Evolutionary conservation across 2,329 filamentous ascomycete genomes (phyloP).

Genomic region (Claviceps capensis): DNA sequence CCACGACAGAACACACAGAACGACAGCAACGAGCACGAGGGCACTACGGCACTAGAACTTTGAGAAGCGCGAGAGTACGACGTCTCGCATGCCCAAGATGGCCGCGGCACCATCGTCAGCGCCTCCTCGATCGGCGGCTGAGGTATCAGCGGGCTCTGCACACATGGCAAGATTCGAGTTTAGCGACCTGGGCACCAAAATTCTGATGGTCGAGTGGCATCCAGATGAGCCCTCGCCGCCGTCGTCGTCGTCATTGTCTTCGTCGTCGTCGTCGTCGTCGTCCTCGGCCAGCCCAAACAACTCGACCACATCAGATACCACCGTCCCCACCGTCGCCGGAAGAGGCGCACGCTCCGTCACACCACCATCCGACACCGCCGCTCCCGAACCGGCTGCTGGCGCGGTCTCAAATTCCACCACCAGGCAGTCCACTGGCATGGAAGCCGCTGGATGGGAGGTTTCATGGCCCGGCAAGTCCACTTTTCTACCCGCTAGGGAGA

Average conservation of each 20-base stretch:
- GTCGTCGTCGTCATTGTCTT: neutral
- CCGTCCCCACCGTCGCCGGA: neutral
- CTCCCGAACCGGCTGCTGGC: neutral
- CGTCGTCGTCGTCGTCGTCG: neutral
- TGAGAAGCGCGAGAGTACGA: conserved; percentile 1
- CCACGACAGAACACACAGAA: neutral
- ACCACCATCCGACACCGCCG: conserved; percentile 7
- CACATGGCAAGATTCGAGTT: conserved; percentile 69
- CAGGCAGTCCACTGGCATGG: conserved; percentile 3
- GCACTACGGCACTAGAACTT: no score
- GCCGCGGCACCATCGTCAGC: conserved; percentile 16
- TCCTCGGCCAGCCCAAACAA: neutral
- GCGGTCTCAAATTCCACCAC: neutral
- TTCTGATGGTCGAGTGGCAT: conserved; percentile 89
- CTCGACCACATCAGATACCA: neutral
- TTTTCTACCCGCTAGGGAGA: conserved; percentile 46
- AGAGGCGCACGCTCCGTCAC: conserved; percentile 2
- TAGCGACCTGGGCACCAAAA: conserved; percentile 75
- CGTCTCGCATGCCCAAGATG: conserved; percentile 5
- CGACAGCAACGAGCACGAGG: no score
- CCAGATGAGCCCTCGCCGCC: conserved; percentile 12
- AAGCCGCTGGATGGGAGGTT: conserved; percentile 50
- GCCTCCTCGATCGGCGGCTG: conserved; percentile 17
- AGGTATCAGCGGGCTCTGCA: conserved; percentile 8
- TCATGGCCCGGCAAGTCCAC: conserved; percentile 72